These are phyloP conservation scores for Pythium phragmitis DNA, from an alignment of 352 stramenopile species.

Conservation along the genomic window DNA sequence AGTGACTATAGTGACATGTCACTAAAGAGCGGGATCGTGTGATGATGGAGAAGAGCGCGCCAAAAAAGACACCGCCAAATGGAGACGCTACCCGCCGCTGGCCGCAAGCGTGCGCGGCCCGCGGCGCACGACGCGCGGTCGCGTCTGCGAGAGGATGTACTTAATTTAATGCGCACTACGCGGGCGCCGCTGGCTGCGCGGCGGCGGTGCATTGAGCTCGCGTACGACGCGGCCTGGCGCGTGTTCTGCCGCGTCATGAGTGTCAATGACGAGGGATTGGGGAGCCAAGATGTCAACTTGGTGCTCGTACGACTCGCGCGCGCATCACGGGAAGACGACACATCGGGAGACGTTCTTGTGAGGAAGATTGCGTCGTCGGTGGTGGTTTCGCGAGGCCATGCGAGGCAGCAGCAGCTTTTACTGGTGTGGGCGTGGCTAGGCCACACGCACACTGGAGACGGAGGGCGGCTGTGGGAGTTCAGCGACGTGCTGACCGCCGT, in stretches of 20 bases:
- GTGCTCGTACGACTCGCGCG: not conserved
- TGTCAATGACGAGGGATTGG: not conserved
- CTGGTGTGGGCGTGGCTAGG: constrained; percentile 5
- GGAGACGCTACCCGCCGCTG: not conserved
- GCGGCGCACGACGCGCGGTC: not conserved
- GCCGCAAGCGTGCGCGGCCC: constrained; percentile 24
- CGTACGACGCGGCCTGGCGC: constrained; percentile 20
- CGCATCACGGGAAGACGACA: not conserved
- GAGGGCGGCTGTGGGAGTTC: constrained; percentile 17
- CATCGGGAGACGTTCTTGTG: not conserved
- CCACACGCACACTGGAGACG: not conserved
- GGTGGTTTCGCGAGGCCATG: constrained; percentile 1
- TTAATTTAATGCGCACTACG: constrained; percentile 24
- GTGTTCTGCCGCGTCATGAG: constrained; percentile 7
- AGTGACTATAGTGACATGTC: constrained; percentile 6
- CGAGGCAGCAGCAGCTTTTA: not conserved
- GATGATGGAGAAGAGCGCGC: not conserved
- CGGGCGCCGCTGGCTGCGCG: not conserved
- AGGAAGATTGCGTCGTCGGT: constrained; percentile 6
- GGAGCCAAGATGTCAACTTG: not conserved
- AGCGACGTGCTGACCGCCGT: constrained; percentile 26
- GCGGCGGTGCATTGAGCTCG: not conserved
- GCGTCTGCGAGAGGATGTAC: constrained; percentile 27
- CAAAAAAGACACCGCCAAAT: not conserved
- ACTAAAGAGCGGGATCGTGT: not conserved